phyloP scores from a whole-genome alignment of 345 rosid species.

The Populus alba region DNA sequence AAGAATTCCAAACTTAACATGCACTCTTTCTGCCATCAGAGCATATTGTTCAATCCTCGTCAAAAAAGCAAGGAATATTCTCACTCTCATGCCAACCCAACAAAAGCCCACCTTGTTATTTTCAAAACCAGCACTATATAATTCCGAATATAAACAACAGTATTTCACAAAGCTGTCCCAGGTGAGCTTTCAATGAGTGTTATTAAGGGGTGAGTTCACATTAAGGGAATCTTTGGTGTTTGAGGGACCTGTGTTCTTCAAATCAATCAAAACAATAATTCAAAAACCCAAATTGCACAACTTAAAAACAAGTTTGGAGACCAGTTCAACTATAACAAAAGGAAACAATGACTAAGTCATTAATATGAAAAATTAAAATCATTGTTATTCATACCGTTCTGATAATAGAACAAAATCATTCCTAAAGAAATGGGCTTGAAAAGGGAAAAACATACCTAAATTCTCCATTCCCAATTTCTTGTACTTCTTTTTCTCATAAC shows the following conservation, averaged over 20 bases:
- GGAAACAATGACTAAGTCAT: neutral
- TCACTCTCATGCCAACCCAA: slow-evolving; percentile 22
- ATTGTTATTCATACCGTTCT: neutral
- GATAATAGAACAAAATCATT: neutral
- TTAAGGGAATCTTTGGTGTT: slow-evolving; percentile 25
- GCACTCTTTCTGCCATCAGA: slow-evolving; percentile 7
- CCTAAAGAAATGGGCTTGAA: neutral
- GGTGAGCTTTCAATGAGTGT: slow-evolving; percentile 15
- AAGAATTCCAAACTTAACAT: slow-evolving; percentile 2
- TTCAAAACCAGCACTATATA: slow-evolving; percentile 19
- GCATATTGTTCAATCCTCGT: neutral
- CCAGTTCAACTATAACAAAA: slow-evolving; percentile 8
- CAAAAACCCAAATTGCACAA: slow-evolving; percentile 11
- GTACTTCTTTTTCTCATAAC: slow-evolving; percentile 44
- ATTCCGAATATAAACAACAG: slow-evolving; percentile 25
- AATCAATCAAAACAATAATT: slow-evolving; percentile 1
- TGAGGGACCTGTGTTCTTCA: slow-evolving; percentile 13
- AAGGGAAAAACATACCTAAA: slow-evolving; percentile 40
- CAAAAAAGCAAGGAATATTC: slow-evolving; percentile 30
- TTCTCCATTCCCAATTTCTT: slow-evolving; percentile 47
- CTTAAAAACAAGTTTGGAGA: neutral
- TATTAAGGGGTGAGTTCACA: slow-evolving; percentile 6
- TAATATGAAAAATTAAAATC: slow-evolving; percentile 6
- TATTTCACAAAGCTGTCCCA: slow-evolving; percentile 29
- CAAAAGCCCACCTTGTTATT: slow-evolving; percentile 19